phyloP scores from a whole-genome alignment of 345 rosid species.

The Isatis tinctoria region DNA sequence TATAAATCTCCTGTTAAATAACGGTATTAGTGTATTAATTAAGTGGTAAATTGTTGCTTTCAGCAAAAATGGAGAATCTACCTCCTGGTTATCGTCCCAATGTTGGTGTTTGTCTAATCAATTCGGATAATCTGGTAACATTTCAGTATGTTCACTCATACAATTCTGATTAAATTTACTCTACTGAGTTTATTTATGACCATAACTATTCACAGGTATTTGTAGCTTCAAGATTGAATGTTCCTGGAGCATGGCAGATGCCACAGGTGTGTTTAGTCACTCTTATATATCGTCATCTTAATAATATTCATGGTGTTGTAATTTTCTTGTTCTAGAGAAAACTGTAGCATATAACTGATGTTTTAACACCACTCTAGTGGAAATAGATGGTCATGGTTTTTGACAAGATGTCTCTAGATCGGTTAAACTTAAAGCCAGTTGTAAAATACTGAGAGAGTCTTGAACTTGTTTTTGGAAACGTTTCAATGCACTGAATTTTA shows the following conservation, averaged over 20 bases:
- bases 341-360: background rate
- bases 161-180: background rate
- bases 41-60: background rate
- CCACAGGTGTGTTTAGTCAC: slow-evolving; percentile 61
- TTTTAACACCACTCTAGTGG: background rate
- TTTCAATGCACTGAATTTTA: background rate
- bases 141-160: background rate
- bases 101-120: slow-evolving; percentile 95
- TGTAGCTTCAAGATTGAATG: slow-evolving; percentile 94
- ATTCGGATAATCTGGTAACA: slow-evolving; percentile 74
- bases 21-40: background rate
- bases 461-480: background rate
- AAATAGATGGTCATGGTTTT: background rate
- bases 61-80: slow-evolving; percentile 63
- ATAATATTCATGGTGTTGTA: background rate
- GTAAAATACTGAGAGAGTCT: background rate
- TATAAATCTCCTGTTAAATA: background rate
- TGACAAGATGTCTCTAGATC: background rate
- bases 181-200: background rate
- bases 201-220: slow-evolving; percentile 68
- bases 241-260: slow-evolving; percentile 99
- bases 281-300: background rate
- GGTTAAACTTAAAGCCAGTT: background rate
- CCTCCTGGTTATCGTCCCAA: slow-evolving; percentile 97
- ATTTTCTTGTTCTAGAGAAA: background rate